Conservation (phyloP, 1,284 basidiomycete species). For the Boletellus deceptivus region DNA sequence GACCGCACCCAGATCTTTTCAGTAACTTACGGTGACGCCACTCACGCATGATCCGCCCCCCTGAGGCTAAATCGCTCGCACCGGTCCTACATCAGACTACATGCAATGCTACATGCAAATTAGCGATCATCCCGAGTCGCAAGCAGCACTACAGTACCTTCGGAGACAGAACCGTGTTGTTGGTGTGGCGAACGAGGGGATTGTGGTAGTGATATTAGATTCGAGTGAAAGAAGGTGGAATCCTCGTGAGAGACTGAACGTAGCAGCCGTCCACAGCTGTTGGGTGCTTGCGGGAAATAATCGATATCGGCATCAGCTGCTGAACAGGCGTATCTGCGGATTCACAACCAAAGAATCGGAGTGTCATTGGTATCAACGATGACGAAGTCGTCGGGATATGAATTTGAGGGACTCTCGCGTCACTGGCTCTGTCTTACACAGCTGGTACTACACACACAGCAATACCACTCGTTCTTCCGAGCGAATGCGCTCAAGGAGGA, state of each 20-base stretch:
- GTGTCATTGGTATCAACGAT: conserved; percentile 3
- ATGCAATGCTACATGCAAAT: neutral
- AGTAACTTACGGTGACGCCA: conserved; percentile 13
- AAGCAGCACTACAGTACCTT: neutral
- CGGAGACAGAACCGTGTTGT: neutral
- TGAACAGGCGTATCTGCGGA: neutral
- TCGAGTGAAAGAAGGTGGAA: conserved; percentile 19
- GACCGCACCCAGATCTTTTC: conserved; percentile 5
- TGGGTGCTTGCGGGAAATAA: conserved; percentile 10
- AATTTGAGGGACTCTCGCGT: neutral
- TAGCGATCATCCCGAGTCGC: no score
- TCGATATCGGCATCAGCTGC: neutral
- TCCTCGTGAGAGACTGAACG: conserved; percentile 14
- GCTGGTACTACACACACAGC: neutral
- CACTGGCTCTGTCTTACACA: neutral
- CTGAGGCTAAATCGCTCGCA: conserved; percentile 6
- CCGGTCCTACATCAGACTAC: neutral
- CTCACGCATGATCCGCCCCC: neutral
- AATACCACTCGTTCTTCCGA: conserved; percentile 4
- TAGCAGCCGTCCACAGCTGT: conserved; percentile 20
- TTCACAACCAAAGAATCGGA: conserved; percentile 9
- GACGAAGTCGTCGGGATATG: neutral
- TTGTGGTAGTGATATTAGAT: conserved; percentile 25
- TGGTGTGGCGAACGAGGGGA: neutral
- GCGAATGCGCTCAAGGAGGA: conserved; percentile 3